These are phyloP conservation scores for Coffea humblotiana DNA, from an alignment of 305 asterid species.

Conservation along the genomic window DNA sequence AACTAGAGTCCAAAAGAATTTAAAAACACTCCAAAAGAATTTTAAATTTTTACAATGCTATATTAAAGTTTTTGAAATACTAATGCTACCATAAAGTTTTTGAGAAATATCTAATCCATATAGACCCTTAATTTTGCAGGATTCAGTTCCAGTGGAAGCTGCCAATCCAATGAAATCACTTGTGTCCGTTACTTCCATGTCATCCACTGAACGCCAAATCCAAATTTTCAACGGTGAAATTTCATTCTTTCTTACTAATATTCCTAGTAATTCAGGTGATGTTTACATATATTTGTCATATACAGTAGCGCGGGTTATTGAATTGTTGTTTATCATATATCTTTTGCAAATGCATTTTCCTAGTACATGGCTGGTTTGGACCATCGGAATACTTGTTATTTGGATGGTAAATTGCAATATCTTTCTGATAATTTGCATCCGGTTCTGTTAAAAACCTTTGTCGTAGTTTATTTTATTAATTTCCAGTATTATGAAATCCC, in stretches of 20 bases:
- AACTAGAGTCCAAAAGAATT: too few relatives aligned
- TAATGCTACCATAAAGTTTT: too few relatives aligned
- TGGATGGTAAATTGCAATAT: background rate
- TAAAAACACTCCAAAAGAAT: too few relatives aligned
- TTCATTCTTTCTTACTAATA: conserved; percentile 49
- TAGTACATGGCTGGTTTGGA: background rate
- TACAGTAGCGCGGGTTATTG: background rate
- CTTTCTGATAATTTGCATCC: background rate
- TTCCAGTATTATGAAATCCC: background rate
- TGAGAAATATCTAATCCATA: too few relatives aligned
- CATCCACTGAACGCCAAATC: conserved; percentile 65
- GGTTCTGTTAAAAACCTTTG: background rate
- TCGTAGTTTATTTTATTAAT: background rate
- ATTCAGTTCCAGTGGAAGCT: background rate
- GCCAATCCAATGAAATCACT: conserved; percentile 44
- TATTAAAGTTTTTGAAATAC: too few relatives aligned
- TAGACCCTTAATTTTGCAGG: background rate
- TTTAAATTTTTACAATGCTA: too few relatives aligned
- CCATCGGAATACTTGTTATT: background rate
- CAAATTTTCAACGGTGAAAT: conserved; percentile 80
- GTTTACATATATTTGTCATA: too few relatives aligned
- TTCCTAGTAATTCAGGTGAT: conserved; percentile 44
- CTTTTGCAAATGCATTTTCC: background rate
- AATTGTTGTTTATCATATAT: background rate
- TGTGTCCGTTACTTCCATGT: conserved; percentile 48